Percentiles rank a stretch among this genome's conserved stretches.
Evolutionary conservation across 352 stramenopile species (phyloP).

Genomic region (Phytophthora pistaciae): DNA sequence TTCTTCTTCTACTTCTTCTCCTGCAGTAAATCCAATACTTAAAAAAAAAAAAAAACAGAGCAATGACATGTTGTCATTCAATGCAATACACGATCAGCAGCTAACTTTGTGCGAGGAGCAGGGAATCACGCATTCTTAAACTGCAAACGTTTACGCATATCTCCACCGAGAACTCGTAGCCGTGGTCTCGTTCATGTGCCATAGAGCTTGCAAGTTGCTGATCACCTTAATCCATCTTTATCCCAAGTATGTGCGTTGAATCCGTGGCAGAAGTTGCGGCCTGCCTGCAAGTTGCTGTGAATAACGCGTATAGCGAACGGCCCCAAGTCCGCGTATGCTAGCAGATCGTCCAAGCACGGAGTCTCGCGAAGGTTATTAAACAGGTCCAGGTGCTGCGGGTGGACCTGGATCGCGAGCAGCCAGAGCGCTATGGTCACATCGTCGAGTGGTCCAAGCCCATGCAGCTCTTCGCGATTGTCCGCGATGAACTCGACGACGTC

Average conservation of each 20-base stretch:
- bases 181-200: too few species aligned
- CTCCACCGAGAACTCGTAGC: too few species aligned
- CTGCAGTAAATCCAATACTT: too few species aligned
- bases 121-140: too few species aligned
- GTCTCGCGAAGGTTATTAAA: slow-evolving; percentile 60
- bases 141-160: too few species aligned
- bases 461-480: slow-evolving; percentile 45
- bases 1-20: too few species aligned
- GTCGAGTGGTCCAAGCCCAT: slow-evolving; percentile 54
- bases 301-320: slow-evolving; percentile 52
- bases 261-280: slow-evolving; percentile 45
- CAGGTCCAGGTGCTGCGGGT: slow-evolving; percentile 44
- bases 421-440: slow-evolving; percentile 75
- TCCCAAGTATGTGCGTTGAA: slow-evolving; percentile 53
- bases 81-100: too few species aligned
- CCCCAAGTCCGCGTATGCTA: slow-evolving; percentile 61
- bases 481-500: slow-evolving; percentile 65
- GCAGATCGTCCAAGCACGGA: slow-evolving; percentile 44
- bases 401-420: slow-evolving; percentile 67
- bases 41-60: too few species aligned
- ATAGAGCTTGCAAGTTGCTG: not conserved
- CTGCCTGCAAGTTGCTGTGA: slow-evolving; percentile 45
- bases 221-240: slow-evolving; percentile 15
- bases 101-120: too few species aligned
- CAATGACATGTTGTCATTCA: too few species aligned